Conservation (phyloP, 108 stramenopile genomes). For the Conticribra weissflogii region DNA sequence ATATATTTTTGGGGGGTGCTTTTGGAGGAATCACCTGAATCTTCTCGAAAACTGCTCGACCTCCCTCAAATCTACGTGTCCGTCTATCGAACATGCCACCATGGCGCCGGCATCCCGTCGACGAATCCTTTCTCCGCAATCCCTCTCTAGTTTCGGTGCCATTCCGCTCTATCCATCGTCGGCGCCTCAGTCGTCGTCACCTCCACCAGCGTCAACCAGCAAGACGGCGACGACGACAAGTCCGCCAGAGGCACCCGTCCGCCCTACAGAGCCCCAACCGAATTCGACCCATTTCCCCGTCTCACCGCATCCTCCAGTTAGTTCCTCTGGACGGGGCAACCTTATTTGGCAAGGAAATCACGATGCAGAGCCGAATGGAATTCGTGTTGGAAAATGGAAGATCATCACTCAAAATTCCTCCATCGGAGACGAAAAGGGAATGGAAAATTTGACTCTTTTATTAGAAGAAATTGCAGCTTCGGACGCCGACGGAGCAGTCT, state of each 20-base stretch:
- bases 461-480: constrained; percentile 32
- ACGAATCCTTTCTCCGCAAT: constrained; percentile 3
- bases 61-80: not conserved
- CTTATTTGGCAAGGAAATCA: not conserved
- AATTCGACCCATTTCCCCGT: too few relatives aligned
- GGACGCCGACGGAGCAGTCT: not conserved
- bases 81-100: not conserved
- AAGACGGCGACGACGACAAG: not conserved
- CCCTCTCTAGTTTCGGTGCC: constrained; percentile 5
- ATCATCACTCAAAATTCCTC: constrained; percentile 41
- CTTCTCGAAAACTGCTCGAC: too few relatives aligned
- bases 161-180: not conserved
- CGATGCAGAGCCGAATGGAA: constrained; percentile 22
- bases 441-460: constrained; percentile 29
- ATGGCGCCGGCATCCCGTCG: constrained; percentile 14
- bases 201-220: too few relatives aligned
- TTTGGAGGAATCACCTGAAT: too few relatives aligned
- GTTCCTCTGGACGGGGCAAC: not conserved
- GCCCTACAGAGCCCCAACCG: too few relatives aligned
- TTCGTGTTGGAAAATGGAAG: constrained; percentile 30
- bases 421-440: constrained; percentile 39
- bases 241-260: too few relatives aligned
- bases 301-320: not conserved
- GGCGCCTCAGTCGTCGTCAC: not conserved
- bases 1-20: too few relatives aligned